Evolutionary conservation across 179 eudicot species (phyloP).

Genomic region (Monotropa hypopitys): DNA sequence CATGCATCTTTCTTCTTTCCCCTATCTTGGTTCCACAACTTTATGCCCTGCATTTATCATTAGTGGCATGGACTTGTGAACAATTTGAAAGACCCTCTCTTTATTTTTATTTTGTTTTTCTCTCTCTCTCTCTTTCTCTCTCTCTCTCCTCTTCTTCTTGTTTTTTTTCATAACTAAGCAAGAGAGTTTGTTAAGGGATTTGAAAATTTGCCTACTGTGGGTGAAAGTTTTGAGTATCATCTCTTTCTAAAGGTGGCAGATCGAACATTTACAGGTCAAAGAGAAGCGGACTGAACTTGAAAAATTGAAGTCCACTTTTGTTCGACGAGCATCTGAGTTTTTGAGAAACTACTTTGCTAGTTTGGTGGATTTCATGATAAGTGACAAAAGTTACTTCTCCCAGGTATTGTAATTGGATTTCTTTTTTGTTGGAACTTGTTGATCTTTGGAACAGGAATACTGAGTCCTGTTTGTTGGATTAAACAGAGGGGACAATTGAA

Average conservation of each 20-base stretch:
- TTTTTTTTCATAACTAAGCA: not conserved
- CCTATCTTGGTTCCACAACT: not conserved
- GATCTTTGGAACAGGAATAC: slow-evolving; percentile 1
- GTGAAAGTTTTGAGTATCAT: not conserved
- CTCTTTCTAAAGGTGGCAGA: slow-evolving; percentile 1
- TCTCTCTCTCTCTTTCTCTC: too few relatives aligned
- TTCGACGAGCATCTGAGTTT: slow-evolving; percentile 84
- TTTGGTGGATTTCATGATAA: slow-evolving; percentile 92
- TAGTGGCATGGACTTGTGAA: not conserved
- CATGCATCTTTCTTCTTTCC: not conserved
- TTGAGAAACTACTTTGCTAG: slow-evolving; percentile 79
- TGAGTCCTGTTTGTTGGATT: slow-evolving; percentile 15
- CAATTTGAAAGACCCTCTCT: not conserved
- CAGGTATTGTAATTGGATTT: slow-evolving; percentile 39
- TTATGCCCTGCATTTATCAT: not conserved
- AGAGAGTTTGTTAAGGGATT: not conserved
- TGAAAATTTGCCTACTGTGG: not conserved
- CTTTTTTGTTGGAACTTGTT: not conserved
- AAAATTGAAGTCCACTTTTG: slow-evolving; percentile 63
- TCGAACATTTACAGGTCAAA: slow-evolving; percentile 42
- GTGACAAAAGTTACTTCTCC: slow-evolving; percentile 92
- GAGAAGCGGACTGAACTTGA: slow-evolving; percentile 84
- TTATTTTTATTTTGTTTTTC: too few relatives aligned
- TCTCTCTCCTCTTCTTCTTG: not conserved
- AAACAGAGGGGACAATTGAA: slow-evolving; percentile 85